Conservation (phyloP, 2,329 filamentous ascomycete genomes). For the Alternaria sp. region DNA sequence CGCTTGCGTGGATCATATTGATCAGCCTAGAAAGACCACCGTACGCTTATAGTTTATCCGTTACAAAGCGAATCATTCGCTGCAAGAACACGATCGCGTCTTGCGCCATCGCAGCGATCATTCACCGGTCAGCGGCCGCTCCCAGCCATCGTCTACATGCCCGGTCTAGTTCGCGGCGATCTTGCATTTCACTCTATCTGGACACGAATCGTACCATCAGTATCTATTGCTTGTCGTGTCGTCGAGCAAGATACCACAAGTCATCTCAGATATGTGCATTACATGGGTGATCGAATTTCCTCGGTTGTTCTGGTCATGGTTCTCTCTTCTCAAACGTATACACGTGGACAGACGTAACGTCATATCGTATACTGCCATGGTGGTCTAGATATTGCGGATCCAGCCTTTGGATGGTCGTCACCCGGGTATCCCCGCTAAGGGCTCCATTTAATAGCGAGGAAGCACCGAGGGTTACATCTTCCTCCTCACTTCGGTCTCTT, state of each 20-base stretch:
- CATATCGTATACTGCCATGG: neutral
- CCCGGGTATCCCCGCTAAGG: neutral
- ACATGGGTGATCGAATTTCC: neutral
- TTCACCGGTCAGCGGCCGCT: conserved; percentile 9
- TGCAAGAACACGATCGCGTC: conserved; percentile 11
- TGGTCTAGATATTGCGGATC: neutral
- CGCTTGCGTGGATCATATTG: neutral
- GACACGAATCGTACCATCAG: conserved; percentile 5
- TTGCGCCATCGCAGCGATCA: conserved; percentile 19
- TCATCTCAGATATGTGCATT: conserved; percentile 8
- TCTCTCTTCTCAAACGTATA: neutral
- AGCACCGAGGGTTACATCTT: neutral
- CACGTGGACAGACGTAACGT: neutral
- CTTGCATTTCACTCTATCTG: conserved; percentile 20
- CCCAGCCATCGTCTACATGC: conserved; percentile 8
- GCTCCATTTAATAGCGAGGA: neutral
- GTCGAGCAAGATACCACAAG: neutral
- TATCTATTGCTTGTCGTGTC: neutral
- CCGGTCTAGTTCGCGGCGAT: neutral
- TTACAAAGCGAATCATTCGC: conserved; percentile 8
- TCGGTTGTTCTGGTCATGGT: neutral
- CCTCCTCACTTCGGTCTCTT: neutral
- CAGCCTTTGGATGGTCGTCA: neutral
- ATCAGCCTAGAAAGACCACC: neutral
- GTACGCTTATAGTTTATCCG: conserved; percentile 4